These are phyloP conservation scores for Leucogyrophana mollusca DNA, from an alignment of 768 basidiomycete genomes.

Conservation along the genomic window DNA sequence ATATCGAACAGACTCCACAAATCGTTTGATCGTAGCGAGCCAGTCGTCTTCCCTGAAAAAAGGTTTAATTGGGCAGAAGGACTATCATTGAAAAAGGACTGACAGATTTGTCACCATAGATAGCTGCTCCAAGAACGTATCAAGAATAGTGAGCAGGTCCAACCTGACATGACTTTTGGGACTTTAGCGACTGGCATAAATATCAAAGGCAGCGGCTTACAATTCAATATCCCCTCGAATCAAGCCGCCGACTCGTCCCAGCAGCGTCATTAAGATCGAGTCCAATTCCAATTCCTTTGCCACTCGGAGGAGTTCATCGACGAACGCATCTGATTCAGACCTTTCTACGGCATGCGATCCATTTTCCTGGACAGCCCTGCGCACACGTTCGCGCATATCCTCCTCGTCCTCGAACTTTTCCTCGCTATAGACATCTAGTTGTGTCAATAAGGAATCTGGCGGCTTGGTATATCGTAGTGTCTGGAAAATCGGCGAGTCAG, in stretches of 20 bases:
- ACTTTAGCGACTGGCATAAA: conserved; percentile 2
- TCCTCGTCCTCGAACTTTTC: conserved; percentile 91
- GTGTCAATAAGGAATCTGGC: conserved; percentile 74
- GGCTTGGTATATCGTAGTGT: conserved; percentile 73
- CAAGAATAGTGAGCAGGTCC: conserved; percentile 56
- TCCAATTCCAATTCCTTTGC: conserved; percentile 43
- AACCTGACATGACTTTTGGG: conserved; percentile 57
- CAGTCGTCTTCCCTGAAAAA: conserved; percentile 62
- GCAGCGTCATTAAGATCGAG: conserved; percentile 50
- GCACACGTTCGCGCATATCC: conserved; percentile 70
- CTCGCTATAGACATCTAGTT: conserved; percentile 79
- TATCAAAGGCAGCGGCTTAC: conserved; percentile 39
- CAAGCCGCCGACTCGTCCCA: conserved; percentile 54
- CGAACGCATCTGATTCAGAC: conserved; percentile 51
- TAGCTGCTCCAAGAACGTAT: conserved; percentile 65
- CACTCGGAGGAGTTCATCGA: conserved; percentile 60
- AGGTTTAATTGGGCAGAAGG: conserved; percentile 14
- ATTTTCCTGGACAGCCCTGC: conserved; percentile 30
- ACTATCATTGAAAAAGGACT: conserved; percentile 17
- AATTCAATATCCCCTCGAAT: conserved; percentile 58
- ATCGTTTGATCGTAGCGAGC: conserved; percentile 58
- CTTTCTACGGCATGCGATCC: conserved; percentile 17
- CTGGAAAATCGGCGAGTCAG: conserved; percentile 35
- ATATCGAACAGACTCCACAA: conserved; percentile 58
- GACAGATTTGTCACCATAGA: conserved; percentile 63